Base-by-base conservation (phyloP, 768 basidiomycete genomes). In the Tulasnella sp. region DNA sequence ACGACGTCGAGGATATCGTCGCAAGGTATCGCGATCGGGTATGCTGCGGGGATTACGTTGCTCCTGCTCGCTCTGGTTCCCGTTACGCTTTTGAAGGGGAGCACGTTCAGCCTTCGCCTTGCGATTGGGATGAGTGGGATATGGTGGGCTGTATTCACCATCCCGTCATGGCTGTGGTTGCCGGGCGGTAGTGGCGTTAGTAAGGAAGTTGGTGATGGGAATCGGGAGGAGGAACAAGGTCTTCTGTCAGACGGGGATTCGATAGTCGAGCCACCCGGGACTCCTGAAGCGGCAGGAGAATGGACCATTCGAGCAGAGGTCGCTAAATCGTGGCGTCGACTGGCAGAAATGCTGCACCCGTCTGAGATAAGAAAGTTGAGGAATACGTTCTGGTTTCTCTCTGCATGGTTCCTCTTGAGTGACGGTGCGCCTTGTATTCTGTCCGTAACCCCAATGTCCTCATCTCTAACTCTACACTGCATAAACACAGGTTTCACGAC, bases 361-460 rank as follows among this genome's bases (percentile, higher is more conserved):
- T 81, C 80, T 8, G 89, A 96, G 77, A 87, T 95, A 44, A 85
- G 85, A 78, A 85, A 85, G 68, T 82, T 98, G 17, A 84, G 85
- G 36, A 89, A 94, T 77, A 94, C 95, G 0, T 98, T 95, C 83
- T 85, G 85, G 75, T 98, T 93, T 76, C 88, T 98, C 52, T 86
- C 89, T 5, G 94, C 96, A 0, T 98, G 95, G 95, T 95, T 97
- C 79, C 84, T 98, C 14, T 86, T 98, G 29, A 93, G 91, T 0
- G 95, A 98, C 77, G 92, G 94, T 91, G 68, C 59, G 86, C 4
- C 29, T 40, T 36, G 1, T 2, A 3, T 26, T 1, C 29, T 37
- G 16, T 1, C 22, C n/a, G n/a, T n/a, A n/a, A n/a, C n/a, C n/a
- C n/a, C n/a, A n/a, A n/a, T 59, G 44, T 42, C 41, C 47, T 66